A percentile compares a stretch with the other conserved stretches of the same genome.
These are phyloP conservation scores for Cytidiella melzeri DNA, from an alignment of 768 basidiomycete genomes.

Conservation along the genomic window DNA sequence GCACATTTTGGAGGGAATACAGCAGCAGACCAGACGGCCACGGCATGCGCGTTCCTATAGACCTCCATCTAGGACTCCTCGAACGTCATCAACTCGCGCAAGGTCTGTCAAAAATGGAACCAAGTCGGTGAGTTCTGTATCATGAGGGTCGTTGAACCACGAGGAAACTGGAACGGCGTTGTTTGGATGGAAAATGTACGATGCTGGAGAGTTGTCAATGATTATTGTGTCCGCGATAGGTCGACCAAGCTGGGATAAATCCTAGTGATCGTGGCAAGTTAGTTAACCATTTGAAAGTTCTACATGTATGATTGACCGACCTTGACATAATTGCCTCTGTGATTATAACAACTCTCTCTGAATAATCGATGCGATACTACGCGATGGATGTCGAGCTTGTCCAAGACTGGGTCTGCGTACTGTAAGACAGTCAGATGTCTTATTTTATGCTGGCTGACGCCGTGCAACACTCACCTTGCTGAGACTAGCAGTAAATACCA, in stretches of 20 bases:
- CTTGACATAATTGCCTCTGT: constrained; percentile 99
- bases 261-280: no score
- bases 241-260: constrained; percentile 94
- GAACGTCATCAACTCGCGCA: constrained; percentile 77
- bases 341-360: constrained; percentile 98
- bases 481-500: constrained; percentile 95
- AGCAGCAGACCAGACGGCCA: background rate
- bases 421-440: constrained; percentile 25
- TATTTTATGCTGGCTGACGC: background rate
- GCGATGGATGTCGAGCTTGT: constrained; percentile 89
- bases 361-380: constrained; percentile 94
- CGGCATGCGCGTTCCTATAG: constrained; percentile 14
- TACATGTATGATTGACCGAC: constrained; percentile 49
- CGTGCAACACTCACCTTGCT: constrained; percentile 68
- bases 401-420: constrained; percentile 98
- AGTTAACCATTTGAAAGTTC: background rate
- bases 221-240: constrained; percentile 94
- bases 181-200: constrained; percentile 98
- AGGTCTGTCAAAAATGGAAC: constrained; percentile 93
- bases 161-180: constrained; percentile 98
- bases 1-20: background rate
- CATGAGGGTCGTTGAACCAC: constrained; percentile 99
- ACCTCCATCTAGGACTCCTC: constrained; percentile 39
- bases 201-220: constrained; percentile 97
- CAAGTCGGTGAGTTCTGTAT: constrained; percentile 94